These are phyloP conservation scores for Suillus subluteus DNA, from an alignment of 768 basidiomycete genomes.

Conservation along the genomic window DNA sequence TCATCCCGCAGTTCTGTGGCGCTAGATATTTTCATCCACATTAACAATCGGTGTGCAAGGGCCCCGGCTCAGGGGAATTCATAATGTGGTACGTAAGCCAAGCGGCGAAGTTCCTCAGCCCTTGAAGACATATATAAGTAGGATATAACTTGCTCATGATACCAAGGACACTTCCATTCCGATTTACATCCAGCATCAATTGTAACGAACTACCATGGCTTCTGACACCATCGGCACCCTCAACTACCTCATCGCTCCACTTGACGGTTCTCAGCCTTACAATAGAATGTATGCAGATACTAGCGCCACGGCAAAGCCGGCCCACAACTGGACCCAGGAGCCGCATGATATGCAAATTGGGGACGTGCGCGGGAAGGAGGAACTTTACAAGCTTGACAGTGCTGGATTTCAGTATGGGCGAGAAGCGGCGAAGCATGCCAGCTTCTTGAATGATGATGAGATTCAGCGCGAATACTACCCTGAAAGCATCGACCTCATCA, in stretches of 20 bases:
- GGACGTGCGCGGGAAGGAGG: too few species aligned
- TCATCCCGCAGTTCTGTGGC: background rate
- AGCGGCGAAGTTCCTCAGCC: background rate
- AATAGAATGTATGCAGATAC: too few species aligned
- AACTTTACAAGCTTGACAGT: too few species aligned
- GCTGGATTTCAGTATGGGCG: too few species aligned
- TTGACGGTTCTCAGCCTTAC: constrained; percentile 18
- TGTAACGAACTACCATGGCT: background rate
- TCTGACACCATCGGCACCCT: constrained; percentile 21
- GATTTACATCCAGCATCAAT: background rate
- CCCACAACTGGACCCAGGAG: too few species aligned
- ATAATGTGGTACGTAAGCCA: background rate
- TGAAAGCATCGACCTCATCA: constrained; percentile 28
- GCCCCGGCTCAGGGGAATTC: background rate
- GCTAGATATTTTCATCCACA: background rate
- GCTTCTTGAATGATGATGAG: too few species aligned
- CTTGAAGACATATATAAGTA: background rate
- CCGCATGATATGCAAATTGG: background rate
- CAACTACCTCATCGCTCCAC: constrained; percentile 24
- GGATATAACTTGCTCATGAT: background rate
- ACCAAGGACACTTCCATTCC: background rate
- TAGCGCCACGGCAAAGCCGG: too few species aligned
- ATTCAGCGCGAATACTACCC: too few species aligned
- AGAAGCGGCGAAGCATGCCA: too few species aligned
- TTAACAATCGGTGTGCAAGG: background rate